These are phyloP conservation scores for Akanthomyces lecanii DNA, from an alignment of 2,329 filamentous ascomycete genomes.

Conservation along the genomic window DNA sequence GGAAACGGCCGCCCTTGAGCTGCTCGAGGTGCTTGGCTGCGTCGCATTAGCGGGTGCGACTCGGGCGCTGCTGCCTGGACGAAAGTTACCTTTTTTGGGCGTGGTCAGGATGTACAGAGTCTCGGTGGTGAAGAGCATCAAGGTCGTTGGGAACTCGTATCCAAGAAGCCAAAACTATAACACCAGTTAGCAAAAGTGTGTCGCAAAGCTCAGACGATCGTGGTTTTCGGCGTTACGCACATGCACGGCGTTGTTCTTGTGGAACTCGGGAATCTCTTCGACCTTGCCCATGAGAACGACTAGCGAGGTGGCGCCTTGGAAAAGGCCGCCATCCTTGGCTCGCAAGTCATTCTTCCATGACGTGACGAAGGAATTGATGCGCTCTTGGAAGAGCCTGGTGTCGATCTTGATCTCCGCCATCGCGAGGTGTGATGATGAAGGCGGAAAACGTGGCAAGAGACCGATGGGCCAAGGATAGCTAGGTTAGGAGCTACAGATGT, in stretches of 20 bases:
- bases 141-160: constrained; percentile 95
- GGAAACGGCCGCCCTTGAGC: constrained; percentile 86
- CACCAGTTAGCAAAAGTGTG: constrained; percentile 1
- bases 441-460: constrained; percentile 22
- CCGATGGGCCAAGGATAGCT: constrained; percentile 23
- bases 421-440: constrained; percentile 36
- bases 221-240: constrained; percentile 11
- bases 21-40: constrained; percentile 88
- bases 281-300: constrained; percentile 92
- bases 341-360: constrained; percentile 97
- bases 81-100: constrained; percentile 78
- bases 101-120: constrained; percentile 90
- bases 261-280: constrained; percentile 78
- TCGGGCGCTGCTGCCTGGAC: background rate
- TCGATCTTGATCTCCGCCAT: constrained; percentile 92
- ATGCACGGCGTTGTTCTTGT: constrained; percentile 95
- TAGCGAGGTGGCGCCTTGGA: constrained; percentile 82
- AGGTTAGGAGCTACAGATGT: constrained; percentile 24
- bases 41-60: constrained; percentile 29
- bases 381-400: constrained; percentile 88
- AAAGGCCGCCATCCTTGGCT: constrained; percentile 73
- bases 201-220: constrained; percentile 5
- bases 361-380: constrained; percentile 78
- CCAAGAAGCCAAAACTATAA: constrained; percentile 92
- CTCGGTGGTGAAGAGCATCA: constrained; percentile 88